Evolutionary conservation across 1,284 basidiomycete genomes (phyloP).

Genomic region (Vanrija humicola): DNA sequence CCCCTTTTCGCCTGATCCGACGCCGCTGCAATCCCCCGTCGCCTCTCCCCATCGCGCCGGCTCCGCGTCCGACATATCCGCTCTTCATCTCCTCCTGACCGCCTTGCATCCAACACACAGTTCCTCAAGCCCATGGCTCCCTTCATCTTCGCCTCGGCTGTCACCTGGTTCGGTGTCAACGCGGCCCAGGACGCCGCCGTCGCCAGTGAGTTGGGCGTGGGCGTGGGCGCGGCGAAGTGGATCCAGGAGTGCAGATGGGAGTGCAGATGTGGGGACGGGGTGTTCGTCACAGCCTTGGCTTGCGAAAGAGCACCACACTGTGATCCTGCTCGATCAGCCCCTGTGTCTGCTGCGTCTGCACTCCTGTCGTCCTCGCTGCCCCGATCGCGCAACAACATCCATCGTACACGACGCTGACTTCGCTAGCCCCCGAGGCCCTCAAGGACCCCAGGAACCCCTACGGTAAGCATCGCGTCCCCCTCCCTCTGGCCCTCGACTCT

Average conservation of each 20-base stretch:
- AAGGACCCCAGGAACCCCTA: conserved; percentile 39
- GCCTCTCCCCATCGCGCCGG: too few relatives aligned
- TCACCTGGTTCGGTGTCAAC: conserved; percentile 37
- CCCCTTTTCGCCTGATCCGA: not conserved
- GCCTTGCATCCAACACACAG: conserved; percentile 16
- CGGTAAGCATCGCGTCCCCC: not conserved
- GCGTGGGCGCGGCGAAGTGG: too few relatives aligned
- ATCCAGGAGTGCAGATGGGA: too few relatives aligned
- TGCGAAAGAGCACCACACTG: too few relatives aligned
- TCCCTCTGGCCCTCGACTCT: too few relatives aligned
- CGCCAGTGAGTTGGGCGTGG: conserved; percentile 29
- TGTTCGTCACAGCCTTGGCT: not conserved
- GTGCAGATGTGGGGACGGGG: not conserved
- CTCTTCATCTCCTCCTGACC: too few relatives aligned
- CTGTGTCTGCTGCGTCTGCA: too few relatives aligned
- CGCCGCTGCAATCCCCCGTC: not conserved
- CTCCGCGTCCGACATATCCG: not conserved
- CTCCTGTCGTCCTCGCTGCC: too few relatives aligned
- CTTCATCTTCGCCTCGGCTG: conserved; percentile 38
- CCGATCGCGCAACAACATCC: not conserved
- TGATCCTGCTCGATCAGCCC: too few relatives aligned
- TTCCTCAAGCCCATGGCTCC: conserved; percentile 42
- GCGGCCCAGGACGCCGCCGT: conserved; percentile 39
- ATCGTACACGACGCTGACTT: conserved; percentile 3
- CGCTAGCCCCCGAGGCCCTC: conserved; percentile 29